A percentile compares a stretch with the other conserved stretches of the same genome.
Conservation (phyloP, 176 grass and related monocot species). For the Leersia perrieri region DNA sequence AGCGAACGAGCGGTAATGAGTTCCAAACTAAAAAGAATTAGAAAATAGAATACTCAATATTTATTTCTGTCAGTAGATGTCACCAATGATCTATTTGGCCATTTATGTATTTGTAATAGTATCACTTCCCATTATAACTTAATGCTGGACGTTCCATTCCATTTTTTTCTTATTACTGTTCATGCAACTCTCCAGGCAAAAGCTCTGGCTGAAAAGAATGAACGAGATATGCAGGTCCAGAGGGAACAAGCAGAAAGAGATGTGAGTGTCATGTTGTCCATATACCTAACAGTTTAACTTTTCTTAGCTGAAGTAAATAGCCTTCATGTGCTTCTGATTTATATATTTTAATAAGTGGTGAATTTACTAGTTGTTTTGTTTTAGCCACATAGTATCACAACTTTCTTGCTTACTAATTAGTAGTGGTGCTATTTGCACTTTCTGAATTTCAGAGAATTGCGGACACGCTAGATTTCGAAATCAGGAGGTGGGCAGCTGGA, state of each 20-base stretch:
- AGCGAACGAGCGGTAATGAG: slow-evolving; percentile 67
- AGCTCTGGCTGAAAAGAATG: slow-evolving; percentile 84
- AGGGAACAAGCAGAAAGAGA: slow-evolving; percentile 76
- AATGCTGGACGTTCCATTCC: background rate
- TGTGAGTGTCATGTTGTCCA: slow-evolving; percentile 38
- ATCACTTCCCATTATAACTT: background rate
- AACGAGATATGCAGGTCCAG: slow-evolving; percentile 69
- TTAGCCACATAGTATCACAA: slow-evolving; percentile 5
- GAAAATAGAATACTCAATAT: background rate
- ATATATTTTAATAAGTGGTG: background rate
- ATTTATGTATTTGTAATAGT: background rate
- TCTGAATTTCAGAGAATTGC: slow-evolving; percentile 76
- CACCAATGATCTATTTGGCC: background rate
- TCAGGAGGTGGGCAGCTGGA: slow-evolving; percentile 95
- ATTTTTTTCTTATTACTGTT: background rate
- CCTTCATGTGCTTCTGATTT: background rate
- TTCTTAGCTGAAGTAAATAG: background rate
- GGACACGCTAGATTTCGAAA: slow-evolving; percentile 78
- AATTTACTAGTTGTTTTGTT: background rate
- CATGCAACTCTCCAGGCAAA: slow-evolving; percentile 49
- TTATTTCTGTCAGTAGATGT: background rate
- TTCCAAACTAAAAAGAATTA: background rate
- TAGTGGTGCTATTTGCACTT: slow-evolving; percentile 7
- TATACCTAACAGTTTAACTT: background rate
- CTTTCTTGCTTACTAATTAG: slow-evolving; percentile 4